Evolutionary conservation across 805 yeast species (phyloP).

Genomic region (Ogataea paraovalis): DNA sequence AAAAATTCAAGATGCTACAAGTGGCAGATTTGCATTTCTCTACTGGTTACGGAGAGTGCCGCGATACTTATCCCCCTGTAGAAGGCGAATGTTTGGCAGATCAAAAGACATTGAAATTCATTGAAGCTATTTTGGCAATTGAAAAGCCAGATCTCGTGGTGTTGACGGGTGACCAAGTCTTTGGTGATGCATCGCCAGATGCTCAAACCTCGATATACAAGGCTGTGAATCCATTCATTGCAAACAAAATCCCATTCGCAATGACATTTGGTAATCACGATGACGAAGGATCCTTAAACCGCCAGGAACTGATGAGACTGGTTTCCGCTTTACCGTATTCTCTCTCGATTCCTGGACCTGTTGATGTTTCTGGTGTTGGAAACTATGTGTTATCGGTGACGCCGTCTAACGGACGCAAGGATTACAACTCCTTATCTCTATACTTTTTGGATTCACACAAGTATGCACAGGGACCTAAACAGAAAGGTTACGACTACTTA

Average conservation of each 20-base stretch:
- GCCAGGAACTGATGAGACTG: conserved; percentile 58
- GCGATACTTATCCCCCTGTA: conserved; percentile 58
- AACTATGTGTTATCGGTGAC: conserved; percentile 62
- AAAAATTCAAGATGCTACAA: conserved; percentile 74
- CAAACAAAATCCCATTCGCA: conserved; percentile 75
- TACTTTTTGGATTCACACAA: conserved; percentile 85
- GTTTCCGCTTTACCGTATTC: conserved; percentile 64
- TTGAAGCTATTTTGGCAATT: conserved; percentile 58
- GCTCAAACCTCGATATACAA: conserved; percentile 79
- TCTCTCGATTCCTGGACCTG: conserved; percentile 58
- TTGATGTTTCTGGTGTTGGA: conserved; percentile 73
- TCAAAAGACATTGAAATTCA: conserved; percentile 57
- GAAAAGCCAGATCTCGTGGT: conserved; percentile 86
- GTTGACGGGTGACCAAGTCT: conserved; percentile 87
- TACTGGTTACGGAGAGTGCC: conserved; percentile 77
- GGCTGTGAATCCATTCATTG: conserved; percentile 64
- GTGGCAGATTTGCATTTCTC: conserved; percentile 89
- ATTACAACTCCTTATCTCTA: conserved; percentile 47
- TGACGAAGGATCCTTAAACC: conserved; percentile 69
- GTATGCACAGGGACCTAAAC: conserved; percentile 61
- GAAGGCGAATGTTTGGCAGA: conserved; percentile 71
- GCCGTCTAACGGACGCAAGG: conserved; percentile 30
- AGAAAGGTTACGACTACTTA: conserved; percentile 84
- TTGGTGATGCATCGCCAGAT: conserved; percentile 77
- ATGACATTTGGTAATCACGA: conserved; percentile 92